Conservation (phyloP, 2,329 filamentous ascomycete species). For the Dothidotthia symphoricarpi region DNA sequence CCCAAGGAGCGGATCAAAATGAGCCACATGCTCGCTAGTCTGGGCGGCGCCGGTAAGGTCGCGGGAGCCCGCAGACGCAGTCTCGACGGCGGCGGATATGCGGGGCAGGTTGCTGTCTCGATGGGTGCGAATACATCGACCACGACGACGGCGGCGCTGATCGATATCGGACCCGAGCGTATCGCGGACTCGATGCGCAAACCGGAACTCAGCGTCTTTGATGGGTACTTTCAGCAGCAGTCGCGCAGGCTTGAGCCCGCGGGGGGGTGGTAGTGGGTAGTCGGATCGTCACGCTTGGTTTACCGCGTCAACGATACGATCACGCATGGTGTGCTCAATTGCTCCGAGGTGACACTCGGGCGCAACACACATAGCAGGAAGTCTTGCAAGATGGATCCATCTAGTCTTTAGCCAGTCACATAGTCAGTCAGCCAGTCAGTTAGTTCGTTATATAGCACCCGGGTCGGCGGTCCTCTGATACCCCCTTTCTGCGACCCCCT, state of each 20-base stretch:
- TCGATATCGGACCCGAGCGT: conserved; percentile 14
- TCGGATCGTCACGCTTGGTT: background rate
- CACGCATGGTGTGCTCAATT: no score
- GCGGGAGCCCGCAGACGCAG: conserved; percentile 33
- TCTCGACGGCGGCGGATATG: conserved; percentile 36
- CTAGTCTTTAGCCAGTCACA: no score
- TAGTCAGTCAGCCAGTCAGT: no score
- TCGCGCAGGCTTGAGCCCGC: conserved; percentile 22
- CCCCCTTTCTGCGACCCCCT: no score
- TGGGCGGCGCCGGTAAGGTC: conserved; percentile 27
- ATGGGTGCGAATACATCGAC: conserved; percentile 15
- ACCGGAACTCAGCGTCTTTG: conserved; percentile 37
- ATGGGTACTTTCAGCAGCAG: conserved; percentile 39
- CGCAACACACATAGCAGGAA: conserved; percentile 12
- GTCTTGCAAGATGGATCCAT: conserved; percentile 3
- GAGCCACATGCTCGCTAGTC: conserved; percentile 26
- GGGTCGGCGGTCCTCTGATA: no score
- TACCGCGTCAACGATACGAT: no score
- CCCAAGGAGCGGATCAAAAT: conserved; percentile 40
- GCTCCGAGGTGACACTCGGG: conserved; percentile 11
- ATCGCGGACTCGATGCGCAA: conserved; percentile 12
- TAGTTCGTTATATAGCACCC: no score
- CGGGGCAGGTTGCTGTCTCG: conserved; percentile 26
- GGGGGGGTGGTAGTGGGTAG: conserved; percentile 18
- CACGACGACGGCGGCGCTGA: conserved; percentile 9